Percentiles rank a stretch among this genome's conserved stretches.
Conservation (phyloP, 257 asterid species). For the Plectranthus barbatus region DNA sequence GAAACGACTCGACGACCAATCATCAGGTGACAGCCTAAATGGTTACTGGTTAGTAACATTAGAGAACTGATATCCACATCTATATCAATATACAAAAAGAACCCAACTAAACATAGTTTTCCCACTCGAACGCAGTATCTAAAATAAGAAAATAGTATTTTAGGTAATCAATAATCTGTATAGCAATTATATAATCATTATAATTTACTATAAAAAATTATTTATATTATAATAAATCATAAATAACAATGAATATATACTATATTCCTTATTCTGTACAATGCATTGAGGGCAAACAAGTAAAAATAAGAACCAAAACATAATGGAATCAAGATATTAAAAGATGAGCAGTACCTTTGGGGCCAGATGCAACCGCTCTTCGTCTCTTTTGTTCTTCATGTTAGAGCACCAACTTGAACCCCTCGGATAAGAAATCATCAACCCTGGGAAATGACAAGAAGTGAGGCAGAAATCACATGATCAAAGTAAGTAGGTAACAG, state of each 20-base stretch:
- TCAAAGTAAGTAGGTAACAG: background rate
- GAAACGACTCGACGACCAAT: background rate
- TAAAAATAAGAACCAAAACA: conserved; percentile 1
- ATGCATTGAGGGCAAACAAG: no score
- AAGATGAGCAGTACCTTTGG: background rate
- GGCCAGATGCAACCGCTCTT: conserved; percentile 4
- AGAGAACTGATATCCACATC: background rate
- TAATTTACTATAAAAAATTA: no score
- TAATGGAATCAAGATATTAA: background rate
- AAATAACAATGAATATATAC: no score
- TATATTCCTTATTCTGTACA: no score
- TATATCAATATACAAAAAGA: no score
- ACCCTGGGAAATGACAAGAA: conserved; percentile 14
- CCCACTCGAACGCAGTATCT: no score
- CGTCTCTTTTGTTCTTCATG: background rate
- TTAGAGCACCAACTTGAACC: conserved; percentile 32
- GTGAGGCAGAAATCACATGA: background rate
- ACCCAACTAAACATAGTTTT: no score
- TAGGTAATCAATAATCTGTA: no score
- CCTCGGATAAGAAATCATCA: conserved; percentile 33
- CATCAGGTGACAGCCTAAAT: background rate
- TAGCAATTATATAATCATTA: no score
- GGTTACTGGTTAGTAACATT: background rate
- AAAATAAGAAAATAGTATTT: no score
- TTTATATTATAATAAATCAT: no score